Base-by-base conservation (phyloP, 768 basidiomycete genomes). In the Lactarius trivialis region DNA sequence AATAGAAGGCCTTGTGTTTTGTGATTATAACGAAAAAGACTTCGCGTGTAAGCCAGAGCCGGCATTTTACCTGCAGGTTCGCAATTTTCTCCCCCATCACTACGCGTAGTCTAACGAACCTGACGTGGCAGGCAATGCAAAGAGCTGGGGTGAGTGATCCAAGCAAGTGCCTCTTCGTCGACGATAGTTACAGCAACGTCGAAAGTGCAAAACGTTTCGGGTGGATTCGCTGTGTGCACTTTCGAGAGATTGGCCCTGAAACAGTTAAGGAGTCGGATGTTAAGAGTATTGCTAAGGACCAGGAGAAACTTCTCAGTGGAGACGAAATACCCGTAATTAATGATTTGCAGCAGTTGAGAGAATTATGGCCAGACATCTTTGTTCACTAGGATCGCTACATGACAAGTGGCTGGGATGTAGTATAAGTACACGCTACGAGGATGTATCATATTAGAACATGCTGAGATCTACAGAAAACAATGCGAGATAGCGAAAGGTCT, bases 31-130 rank as follows among this genome's bases (percentile, higher is more conserved):
- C 26, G 67, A 81, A 41, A 76, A 81, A 19, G 70, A 86, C 64
- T 90, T 94, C 71, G 77, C 78, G 4, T 92, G 91, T 76, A 94
- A 94, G 69, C 92, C 92, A 4, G 89, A 93, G 66, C 73, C 82
- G 1, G 80, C 82, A 57, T 94, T 77, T 70, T 94, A 89, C 69
- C 70, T 75, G 48, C 75, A 83, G 73, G 91, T 88, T 65, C 15
- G 71, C 32, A 7, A 9, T 28, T 50, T 34, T 14, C 7, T 41
- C 69, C 19, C 39, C 39, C 17, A 32, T 28, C 37, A 7, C 34
- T 32, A 7, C 36, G 17, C 36, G 34, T 26, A 37, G 41, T 37
- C 49, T 41, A 55, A 65, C 14, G 60, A 39, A 36, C 12, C 48
- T 43, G 28, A 53, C 34, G 11, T 33, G 56, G n/a, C 63, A 91